Percentiles rank a stretch among this genome's conserved stretches.
Evolutionary conservation across 1,284 basidiomycete species (phyloP).

Genomic region (Puccinia novopanici): DNA sequence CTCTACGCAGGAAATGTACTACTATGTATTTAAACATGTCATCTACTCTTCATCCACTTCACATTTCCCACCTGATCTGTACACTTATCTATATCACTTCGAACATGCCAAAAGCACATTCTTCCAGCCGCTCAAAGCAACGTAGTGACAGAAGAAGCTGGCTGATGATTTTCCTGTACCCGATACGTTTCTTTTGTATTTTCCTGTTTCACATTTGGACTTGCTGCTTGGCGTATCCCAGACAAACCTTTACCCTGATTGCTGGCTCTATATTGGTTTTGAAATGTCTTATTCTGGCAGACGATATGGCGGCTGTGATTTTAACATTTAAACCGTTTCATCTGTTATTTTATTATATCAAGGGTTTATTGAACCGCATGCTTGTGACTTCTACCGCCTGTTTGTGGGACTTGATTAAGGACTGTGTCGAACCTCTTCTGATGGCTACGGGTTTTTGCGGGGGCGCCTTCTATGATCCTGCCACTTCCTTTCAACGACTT

Average conservation of each 20-base stretch:
- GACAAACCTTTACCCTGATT: background rate
- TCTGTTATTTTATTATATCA: background rate
- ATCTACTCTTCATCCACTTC: too few species aligned
- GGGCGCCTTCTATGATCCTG: background rate
- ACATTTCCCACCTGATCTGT: too few species aligned
- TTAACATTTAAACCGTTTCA: constrained; percentile 17
- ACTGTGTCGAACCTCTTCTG: background rate
- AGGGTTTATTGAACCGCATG: background rate
- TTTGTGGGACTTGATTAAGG: background rate
- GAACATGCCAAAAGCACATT: background rate
- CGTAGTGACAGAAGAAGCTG: background rate
- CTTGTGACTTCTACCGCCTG: background rate
- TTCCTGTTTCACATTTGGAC: background rate
- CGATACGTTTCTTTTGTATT: background rate
- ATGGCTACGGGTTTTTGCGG: background rate
- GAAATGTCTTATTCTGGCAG: background rate
- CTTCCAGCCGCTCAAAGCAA: background rate
- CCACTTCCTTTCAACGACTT: background rate
- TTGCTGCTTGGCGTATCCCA: background rate
- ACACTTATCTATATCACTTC: too few species aligned
- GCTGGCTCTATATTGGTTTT: background rate
- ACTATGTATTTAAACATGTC: too few species aligned
- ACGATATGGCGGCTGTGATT: background rate
- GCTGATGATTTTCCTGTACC: background rate
- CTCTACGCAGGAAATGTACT: too few species aligned